Evolutionary conservation across 2,329 filamentous ascomycete genomes (phyloP).

Genomic region (Cryphonectria carpinicola): DNA sequence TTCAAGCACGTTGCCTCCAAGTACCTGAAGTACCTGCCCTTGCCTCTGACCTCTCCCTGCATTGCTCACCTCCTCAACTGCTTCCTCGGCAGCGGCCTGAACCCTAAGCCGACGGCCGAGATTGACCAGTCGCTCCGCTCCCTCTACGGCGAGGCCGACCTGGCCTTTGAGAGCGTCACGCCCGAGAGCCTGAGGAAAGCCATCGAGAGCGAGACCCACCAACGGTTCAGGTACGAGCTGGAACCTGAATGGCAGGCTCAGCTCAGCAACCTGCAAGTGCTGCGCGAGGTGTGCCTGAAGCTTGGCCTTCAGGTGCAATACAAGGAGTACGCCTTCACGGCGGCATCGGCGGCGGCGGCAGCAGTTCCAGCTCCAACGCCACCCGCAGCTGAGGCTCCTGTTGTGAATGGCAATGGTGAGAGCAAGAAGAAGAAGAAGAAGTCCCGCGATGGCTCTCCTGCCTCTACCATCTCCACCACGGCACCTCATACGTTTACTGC

Average conservation of each 20-base stretch:
- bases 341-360: conserved; percentile 39
- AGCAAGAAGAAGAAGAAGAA: conserved; percentile 64
- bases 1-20: conserved; percentile 91
- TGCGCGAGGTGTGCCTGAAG: conserved; percentile 88
- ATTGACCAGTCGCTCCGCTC: conserved; percentile 73
- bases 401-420: conserved; percentile 49
- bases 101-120: conserved; percentile 76
- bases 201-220: conserved; percentile 71
- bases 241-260: conserved; percentile 67
- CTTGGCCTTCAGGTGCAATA: conserved; percentile 86
- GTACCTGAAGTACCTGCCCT: conserved; percentile 78
- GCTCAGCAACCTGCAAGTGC: conserved; percentile 77
- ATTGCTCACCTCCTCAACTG: conserved; percentile 92
- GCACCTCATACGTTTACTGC: conserved; percentile 68
- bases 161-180: conserved; percentile 78
- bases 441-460: conserved; percentile 57
- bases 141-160: conserved; percentile 81
- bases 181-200: conserved; percentile 71
- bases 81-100: conserved; percentile 76
- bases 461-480: conserved; percentile 47
- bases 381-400: conserved; percentile 34
- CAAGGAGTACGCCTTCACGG: conserved; percentile 73
- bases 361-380: conserved; percentile 41
- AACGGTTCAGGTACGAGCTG: conserved; percentile 78
- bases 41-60: conserved; percentile 78